Conservation (phyloP, 768 basidiomycete species). For the Boletus rufocinnamomeus region DNA sequence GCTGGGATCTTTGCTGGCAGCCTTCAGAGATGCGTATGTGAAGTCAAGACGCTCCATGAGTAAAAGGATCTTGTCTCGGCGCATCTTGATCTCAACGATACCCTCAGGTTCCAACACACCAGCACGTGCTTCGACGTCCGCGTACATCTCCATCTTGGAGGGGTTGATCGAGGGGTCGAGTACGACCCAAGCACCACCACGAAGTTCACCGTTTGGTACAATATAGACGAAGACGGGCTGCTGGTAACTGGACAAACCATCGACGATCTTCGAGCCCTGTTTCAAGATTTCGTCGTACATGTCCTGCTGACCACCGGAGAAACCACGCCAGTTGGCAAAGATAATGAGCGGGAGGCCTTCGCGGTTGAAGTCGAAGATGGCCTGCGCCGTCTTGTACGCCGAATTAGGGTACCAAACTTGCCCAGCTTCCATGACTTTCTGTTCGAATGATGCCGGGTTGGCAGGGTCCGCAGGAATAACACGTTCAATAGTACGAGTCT, state of each 20-base stretch:
- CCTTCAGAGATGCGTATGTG: constrained; percentile 79
- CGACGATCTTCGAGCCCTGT: constrained; percentile 98
- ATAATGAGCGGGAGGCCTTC: constrained; percentile 97
- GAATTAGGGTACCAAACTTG: constrained; percentile 99
- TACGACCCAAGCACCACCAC: constrained; percentile 99
- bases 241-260: constrained; percentile 95
- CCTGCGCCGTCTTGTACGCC: constrained; percentile 98
- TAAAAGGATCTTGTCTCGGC: constrained; percentile 85
- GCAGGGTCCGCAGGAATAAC: constrained; percentile 97
- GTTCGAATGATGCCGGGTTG: constrained; percentile 94
- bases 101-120: constrained; percentile 98
- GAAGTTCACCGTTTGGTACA: constrained; percentile 96
- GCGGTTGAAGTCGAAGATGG: constrained; percentile 98
- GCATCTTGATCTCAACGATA: constrained; percentile 96
- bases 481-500: constrained; percentile 96
- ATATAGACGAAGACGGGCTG: constrained; percentile 99
- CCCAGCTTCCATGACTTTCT: constrained; percentile 98
- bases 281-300: constrained; percentile 99
- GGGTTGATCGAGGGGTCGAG: constrained; percentile 97
- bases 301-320: constrained; percentile 99
- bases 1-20: constrained; percentile 71
- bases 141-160: constrained; percentile 99
- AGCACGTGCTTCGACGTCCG: constrained; percentile 92
- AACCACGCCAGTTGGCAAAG: constrained; percentile 99
- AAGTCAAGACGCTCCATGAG: constrained; percentile 94